Evolutionary conservation across 495 filamentous ascomycete species (phyloP).

Genomic region (Neurospora sp.): DNA sequence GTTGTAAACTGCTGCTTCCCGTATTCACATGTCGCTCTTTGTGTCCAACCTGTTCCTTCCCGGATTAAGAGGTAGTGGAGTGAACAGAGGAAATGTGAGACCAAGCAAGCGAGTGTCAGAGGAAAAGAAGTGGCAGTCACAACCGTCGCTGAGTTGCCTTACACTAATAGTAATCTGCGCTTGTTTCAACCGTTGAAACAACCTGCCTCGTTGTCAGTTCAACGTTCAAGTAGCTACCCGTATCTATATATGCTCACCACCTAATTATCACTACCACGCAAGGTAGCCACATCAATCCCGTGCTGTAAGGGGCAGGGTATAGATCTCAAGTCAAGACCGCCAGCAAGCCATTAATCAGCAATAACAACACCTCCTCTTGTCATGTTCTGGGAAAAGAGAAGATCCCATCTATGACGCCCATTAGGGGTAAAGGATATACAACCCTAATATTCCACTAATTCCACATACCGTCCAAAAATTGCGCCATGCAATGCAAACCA

Average conservation of each 20-base stretch:
- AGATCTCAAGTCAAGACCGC: not conserved
- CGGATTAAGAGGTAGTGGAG: not conserved
- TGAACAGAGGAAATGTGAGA: not conserved
- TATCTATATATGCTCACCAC: not conserved
- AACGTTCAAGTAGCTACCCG: not conserved
- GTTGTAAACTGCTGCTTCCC: conserved; percentile 16
- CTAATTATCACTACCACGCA: not conserved
- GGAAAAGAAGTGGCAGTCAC: not conserved
- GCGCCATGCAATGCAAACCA: not conserved
- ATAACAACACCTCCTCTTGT: not conserved
- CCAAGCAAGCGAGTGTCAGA: not conserved
- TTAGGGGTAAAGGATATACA: conserved; percentile 13
- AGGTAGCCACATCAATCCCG: not conserved
- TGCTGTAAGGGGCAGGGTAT: not conserved
- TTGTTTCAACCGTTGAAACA: not conserved
- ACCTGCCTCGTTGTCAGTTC: not conserved
- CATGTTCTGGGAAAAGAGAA: conserved; percentile 2
- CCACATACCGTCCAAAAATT: conserved; percentile 13
- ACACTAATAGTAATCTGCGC: not conserved
- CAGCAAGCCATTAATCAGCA: not conserved
- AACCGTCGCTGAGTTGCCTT: not conserved
- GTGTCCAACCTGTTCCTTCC: not conserved
- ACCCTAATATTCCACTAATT: conserved; percentile 20
- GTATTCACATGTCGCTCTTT: conserved; percentile 3
- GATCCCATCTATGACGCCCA: conserved; percentile 16